Base-by-base conservation (phyloP, 2,329 filamentous ascomycete genomes). In the Akanthomyces muscarius region DNA sequence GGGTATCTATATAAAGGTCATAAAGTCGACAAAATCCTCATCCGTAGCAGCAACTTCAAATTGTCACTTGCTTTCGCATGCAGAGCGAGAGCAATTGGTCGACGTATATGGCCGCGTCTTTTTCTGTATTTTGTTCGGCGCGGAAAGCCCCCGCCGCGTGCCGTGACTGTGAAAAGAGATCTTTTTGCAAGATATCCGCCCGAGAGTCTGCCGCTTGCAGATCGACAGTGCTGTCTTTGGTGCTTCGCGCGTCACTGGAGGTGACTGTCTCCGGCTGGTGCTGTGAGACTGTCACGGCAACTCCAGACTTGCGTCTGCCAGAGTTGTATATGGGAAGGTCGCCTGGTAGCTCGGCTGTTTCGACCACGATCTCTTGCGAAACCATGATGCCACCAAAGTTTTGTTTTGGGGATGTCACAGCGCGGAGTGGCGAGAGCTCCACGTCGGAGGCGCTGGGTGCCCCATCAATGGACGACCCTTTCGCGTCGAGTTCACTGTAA, bases 311-410 rank as follows among this genome's bases (percentile, higher is more conserved):
- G 30, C 55, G 62, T n/a, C 55, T 23, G 21, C 42, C 50, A 16
- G 36, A 5, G 18, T 25, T 23, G 42, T 53, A 59, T 4, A 42
- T 7, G 1, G 47, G 41, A 1, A 36, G 11, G 13, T 53, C 48
- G n/a, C 48, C 42, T 13, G 54, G 47, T 13, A 55, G 36, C 38
- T 61, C 54, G 1, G 51, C 52, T 18, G 30, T 59, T 42, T 74
- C 68, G 5, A 74, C 72, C 8, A 80, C 82, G 62, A 88, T 82
- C 68, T 88, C 84, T 65, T 86, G 83, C 28, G 83, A 84, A 7
- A 88, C 81, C 76, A 87, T 82, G 69, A 88, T 88, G 25, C 85
- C 84, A 7, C 84, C 83, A 56, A 80, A 77, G 10, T 70, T 65
- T 69, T 66, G 53, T 71, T 68, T 66, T 3, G 48, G 42, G 4